Base-by-base conservation (phyloP, 768 basidiomycete genomes). In the Dentipellis fragilis region DNA sequence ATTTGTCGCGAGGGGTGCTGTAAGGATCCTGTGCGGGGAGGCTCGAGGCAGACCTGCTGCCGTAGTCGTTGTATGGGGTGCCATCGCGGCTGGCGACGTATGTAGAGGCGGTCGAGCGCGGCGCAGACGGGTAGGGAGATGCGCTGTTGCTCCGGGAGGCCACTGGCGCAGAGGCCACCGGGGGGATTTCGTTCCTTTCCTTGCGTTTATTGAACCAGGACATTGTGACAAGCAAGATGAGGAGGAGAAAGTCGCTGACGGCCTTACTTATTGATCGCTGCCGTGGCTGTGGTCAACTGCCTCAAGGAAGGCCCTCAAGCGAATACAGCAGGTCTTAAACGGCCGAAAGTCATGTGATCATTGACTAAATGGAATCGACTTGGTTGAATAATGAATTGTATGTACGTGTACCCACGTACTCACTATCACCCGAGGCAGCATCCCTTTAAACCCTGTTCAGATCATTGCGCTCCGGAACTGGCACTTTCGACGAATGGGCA, bases 51-150 rank as follows among this genome's bases (percentile, higher is more conserved):
- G 66, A 57, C 39, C 66, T 64, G 57, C 67, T 68, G 58, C 70
- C 65, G 64, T 81, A 81, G 19, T 16, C n/a, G 42, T 45, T 16
- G 42, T 45, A 45, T 22, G 22, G 77, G 62, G 85, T 80, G 48
- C 81, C 83, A 67, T 89, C 85, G 56, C 84, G 75, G 68, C 84
- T 88, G 58, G 84, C 67, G 57, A 83, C 73, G 62, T 89, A 89
- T 10, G 85, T 85, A 59, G 68, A 77, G 47, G 84, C 72, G 54
- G 70, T 77, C 23, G 83, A 80, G 53, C 73, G 77, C 59, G 72
- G 71, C 23, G 58, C 66, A 49, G 77, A 16, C 39, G 11, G 73
- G 49, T 68, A 70, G 42, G 75, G 65, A 21, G 75, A 73, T 14
- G 66, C 65, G 59, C 65, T 70, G 58, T 67, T 66, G n/a, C 64